Percentiles rank a stretch among this genome's conserved stretches.
phyloP scores from a whole-genome alignment of 345 rosid species.

The Citrus cavaleriei region DNA sequence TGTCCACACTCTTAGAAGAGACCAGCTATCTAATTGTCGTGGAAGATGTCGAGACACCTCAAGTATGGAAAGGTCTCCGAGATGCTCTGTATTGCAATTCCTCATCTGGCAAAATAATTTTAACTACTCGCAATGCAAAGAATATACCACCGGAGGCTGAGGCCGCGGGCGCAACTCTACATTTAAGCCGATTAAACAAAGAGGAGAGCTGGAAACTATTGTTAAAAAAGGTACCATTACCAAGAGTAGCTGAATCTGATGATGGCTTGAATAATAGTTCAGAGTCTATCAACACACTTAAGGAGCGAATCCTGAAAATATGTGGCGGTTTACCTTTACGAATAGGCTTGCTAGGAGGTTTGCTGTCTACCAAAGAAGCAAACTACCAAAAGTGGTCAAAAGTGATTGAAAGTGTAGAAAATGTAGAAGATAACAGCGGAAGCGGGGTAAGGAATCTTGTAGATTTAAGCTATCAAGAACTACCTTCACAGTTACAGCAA shows the following conservation, averaged over 20 bases:
- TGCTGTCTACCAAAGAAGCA: neutral
- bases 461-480: constrained; percentile 18
- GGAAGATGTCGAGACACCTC: neutral
- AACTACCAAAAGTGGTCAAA: neutral
- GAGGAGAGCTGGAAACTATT: constrained; percentile 4
- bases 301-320: neutral
- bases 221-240: neutral
- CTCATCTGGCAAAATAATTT: neutral
- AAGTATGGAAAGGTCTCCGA: neutral
- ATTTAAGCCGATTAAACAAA: neutral
- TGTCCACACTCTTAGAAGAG: neutral
- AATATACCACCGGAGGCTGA: no score
- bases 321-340: neutral
- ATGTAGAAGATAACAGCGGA: no score
- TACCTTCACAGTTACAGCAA: constrained; percentile 13
- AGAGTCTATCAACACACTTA: neutral
- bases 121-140: neutral
- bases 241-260: no score
- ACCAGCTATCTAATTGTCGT: constrained; percentile 22
- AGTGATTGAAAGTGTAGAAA: neutral
- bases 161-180: neutral
- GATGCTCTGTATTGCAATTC: neutral
- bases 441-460: neutral
- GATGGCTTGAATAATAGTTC: no score
- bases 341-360: neutral